These are phyloP conservation scores for Coix lacrymajobi DNA, from an alignment of 176 grass and related monocot genomes.

Conservation along the genomic window DNA sequence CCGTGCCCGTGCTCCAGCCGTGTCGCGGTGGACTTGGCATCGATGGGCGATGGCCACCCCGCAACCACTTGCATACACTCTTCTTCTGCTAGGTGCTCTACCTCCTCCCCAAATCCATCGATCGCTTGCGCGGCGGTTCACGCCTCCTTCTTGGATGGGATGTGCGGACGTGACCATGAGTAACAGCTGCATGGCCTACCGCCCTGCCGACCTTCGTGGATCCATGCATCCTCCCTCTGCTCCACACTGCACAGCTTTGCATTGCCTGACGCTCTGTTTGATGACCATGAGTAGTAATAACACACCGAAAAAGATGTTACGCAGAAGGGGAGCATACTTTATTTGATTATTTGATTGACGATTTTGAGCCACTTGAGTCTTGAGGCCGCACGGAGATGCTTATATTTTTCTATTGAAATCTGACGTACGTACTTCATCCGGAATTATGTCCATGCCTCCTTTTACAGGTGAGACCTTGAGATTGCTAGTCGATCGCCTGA, in stretches of 20 bases:
- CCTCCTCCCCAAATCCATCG: not conserved
- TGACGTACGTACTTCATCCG: not conserved
- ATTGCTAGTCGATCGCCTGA: not conserved
- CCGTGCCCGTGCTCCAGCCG: not conserved
- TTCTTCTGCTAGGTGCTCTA: not conserved
- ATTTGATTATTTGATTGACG: not conserved
- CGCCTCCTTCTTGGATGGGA: slow-evolving; percentile 38
- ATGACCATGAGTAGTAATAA: not conserved
- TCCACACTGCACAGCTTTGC: not conserved
- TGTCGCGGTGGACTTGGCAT: not conserved
- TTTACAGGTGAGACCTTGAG: not conserved
- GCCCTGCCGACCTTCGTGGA: slow-evolving; percentile 17
- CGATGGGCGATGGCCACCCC: slow-evolving; percentile 12
- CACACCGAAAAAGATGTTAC: not conserved
- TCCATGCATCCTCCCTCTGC: slow-evolving; percentile 4
- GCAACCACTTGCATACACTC: slow-evolving; percentile 4
- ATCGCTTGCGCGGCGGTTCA: slow-evolving; percentile 32
- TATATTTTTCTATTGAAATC: not conserved
- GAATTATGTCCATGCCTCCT: not conserved
- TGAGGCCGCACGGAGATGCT: not conserved
- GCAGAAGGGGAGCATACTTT: not conserved
- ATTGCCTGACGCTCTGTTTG: no score
- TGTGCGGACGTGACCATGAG: slow-evolving; percentile 22
- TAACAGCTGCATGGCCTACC: slow-evolving; percentile 14
- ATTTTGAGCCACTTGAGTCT: not conserved